Percentiles rank a stretch among this genome's conserved stretches.
Evolutionary conservation across 768 basidiomycete species (phyloP).

Genomic region (Tulasnella sp.): DNA sequence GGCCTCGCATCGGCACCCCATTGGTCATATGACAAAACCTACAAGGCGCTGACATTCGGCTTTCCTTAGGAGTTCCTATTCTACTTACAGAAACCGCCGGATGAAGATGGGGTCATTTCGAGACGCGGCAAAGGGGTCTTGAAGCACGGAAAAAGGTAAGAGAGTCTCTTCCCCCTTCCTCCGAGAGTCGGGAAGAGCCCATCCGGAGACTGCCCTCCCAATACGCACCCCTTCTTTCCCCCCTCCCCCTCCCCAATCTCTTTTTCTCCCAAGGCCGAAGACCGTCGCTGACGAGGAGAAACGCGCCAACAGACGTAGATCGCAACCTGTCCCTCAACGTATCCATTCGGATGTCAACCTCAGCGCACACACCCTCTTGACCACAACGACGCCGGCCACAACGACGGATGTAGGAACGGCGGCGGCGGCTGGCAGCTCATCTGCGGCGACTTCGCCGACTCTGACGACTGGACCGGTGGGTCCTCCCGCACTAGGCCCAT

Average conservation of each 20-base stretch:
- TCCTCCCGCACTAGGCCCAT: neutral
- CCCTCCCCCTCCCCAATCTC: neutral
- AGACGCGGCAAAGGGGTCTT: constrained; percentile 11
- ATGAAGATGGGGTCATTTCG: neutral
- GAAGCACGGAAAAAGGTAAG: constrained; percentile 13
- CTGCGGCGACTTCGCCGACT: neutral
- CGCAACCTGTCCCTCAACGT: constrained; percentile 5
- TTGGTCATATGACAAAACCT: too few relatives aligned
- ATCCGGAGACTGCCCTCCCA: neutral
- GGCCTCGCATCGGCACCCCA: too few relatives aligned
- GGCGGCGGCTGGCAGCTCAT: neutral
- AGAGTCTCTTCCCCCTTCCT: neutral
- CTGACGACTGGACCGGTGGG: neutral
- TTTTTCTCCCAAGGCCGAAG: neutral
- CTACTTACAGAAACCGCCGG: constrained; percentile 10
- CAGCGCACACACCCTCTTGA: neutral
- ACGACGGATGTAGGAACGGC: neutral
- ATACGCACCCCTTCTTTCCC: neutral
- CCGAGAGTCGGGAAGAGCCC: too few relatives aligned
- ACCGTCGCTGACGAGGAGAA: constrained; percentile 6
- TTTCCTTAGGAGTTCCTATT: constrained; percentile 13
- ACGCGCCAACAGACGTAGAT: constrained; percentile 10
- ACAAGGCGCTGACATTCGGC: too few relatives aligned
- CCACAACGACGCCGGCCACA: neutral
- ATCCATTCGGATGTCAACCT: neutral